phyloP scores from a whole-genome alignment of 306 rosid genomes.

The Medicago truncatula region DNA sequence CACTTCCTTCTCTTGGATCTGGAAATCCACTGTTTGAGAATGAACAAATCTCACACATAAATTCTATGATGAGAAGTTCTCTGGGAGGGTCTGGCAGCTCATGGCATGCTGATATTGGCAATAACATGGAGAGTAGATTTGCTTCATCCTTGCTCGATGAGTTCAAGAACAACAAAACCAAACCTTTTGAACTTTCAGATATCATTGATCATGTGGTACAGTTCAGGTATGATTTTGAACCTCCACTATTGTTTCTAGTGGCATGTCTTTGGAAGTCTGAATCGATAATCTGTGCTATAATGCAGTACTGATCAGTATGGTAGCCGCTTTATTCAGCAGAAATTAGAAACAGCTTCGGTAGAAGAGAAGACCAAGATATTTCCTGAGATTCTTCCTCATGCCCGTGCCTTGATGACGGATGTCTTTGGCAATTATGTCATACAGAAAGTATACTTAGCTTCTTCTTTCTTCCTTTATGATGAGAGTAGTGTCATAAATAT shows the following conservation, averaged over 20 bases:
- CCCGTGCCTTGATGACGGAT: constrained; percentile 91
- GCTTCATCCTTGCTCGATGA: constrained; percentile 82
- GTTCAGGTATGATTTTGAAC: constrained; percentile 68
- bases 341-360: constrained; percentile 77
- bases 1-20: constrained; percentile 66
- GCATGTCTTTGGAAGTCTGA: constrained; percentile 42
- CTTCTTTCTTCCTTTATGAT: constrained; percentile 28
- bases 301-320: constrained; percentile 98
- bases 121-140: constrained; percentile 62
- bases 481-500: constrained; percentile 21
- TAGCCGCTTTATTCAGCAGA: constrained; percentile 99
- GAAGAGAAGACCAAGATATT: constrained; percentile 84
- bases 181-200: constrained; percentile 88
- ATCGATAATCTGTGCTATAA: constrained; percentile 37
- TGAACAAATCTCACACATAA: constrained; percentile 55
- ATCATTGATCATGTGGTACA: constrained; percentile 79
- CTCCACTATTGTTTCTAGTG: constrained; percentile 33
- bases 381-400: constrained; percentile 88
- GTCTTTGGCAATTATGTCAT: constrained; percentile 98
- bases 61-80: constrained; percentile 73
- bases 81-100: constrained; percentile 66
- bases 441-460: constrained; percentile 75
- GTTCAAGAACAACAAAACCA: constrained; percentile 87
- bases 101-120: constrained; percentile 69
- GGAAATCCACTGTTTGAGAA: constrained; percentile 70